These are phyloP conservation scores for Vanrija sp. DNA, from an alignment of 1,284 basidiomycete genomes.

Conservation along the genomic window DNA sequence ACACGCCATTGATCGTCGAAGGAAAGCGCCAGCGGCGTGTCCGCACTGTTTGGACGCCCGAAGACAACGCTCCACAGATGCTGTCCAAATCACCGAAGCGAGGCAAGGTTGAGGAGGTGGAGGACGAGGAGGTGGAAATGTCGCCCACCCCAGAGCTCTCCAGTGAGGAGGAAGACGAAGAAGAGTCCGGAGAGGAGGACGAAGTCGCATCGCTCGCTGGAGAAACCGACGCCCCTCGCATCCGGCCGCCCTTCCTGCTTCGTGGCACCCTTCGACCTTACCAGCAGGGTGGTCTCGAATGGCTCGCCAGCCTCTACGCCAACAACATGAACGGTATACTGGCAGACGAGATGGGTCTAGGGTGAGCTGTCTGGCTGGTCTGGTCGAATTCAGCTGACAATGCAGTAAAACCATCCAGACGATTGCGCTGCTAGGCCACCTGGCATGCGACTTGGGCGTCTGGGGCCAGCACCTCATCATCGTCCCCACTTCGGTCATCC, in stretches of 20 bases:
- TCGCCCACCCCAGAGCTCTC: slow-evolving; percentile 6
- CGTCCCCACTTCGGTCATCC: slow-evolving; percentile 88
- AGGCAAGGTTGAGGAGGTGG: slow-evolving; percentile 23
- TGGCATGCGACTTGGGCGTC: slow-evolving; percentile 89
- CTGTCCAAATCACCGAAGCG: slow-evolving; percentile 18
- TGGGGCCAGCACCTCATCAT: slow-evolving; percentile 97
- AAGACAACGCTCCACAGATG: slow-evolving; percentile 23
- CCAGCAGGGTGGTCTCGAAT: slow-evolving; percentile 89
- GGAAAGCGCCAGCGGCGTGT: slow-evolving; percentile 37
- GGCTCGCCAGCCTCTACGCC: slow-evolving; percentile 84
- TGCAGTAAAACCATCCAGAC: slow-evolving; percentile 94
- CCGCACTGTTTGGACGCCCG: slow-evolving; percentile 38
- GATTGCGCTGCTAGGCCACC: slow-evolving; percentile 83
- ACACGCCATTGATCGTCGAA: slow-evolving; percentile 23
- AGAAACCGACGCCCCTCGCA: slow-evolving; percentile 50
- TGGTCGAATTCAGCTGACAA: slow-evolving; percentile 18
- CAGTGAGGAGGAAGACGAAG: slow-evolving; percentile 24
- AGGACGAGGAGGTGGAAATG: slow-evolving; percentile 15
- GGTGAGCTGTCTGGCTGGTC: slow-evolving; percentile 57
- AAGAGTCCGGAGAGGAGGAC: slow-evolving; percentile 14
- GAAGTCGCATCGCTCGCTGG: neutral
- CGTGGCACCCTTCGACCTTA: slow-evolving; percentile 88
- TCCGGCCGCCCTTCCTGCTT: slow-evolving; percentile 74
- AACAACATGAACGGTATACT: slow-evolving; percentile 85
- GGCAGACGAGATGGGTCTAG: slow-evolving; percentile 81